phyloP scores from a whole-genome alignment of 768 basidiomycete genomes.

The Tulasnella sp. region DNA sequence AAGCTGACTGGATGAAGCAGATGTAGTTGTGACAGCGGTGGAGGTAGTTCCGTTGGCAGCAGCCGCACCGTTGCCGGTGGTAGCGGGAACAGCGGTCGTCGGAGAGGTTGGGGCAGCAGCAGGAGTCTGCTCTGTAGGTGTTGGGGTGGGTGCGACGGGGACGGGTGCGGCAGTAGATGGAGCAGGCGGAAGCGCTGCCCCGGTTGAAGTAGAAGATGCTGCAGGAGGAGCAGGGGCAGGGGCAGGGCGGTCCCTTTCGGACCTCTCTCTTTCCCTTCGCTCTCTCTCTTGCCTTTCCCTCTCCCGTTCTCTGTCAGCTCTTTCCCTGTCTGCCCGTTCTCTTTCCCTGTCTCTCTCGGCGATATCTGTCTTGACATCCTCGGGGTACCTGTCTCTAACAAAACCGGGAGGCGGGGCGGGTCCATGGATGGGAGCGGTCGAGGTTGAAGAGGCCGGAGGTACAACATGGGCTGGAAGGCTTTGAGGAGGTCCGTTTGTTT shows the following conservation, averaged over 20 bases:
- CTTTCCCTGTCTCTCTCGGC: conserved; percentile 38
- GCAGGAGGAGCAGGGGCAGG: not conserved
- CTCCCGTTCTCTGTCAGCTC: conserved; percentile 44
- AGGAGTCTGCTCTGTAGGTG: conserved; percentile 23
- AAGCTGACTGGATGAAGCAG: conserved; percentile 24
- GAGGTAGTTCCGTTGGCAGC: not conserved
- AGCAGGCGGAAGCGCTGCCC: conserved; percentile 29
- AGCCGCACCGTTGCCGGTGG: not conserved
- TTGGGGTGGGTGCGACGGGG: conserved; percentile 24
- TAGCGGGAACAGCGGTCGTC: not conserved
- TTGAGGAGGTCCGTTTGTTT: conserved; percentile 13
- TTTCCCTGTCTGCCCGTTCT: conserved; percentile 44
- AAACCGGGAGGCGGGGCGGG: not conserved
- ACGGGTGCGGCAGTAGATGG: conserved; percentile 23
- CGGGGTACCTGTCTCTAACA: conserved; percentile 22
- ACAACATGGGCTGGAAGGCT: conserved; percentile 20
- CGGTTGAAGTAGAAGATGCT: conserved; percentile 12
- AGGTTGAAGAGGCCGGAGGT: not conserved
- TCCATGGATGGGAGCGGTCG: conserved; percentile 17
- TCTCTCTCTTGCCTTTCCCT: conserved; percentile 42
- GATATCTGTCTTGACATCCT: conserved; percentile 24
- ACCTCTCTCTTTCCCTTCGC: conserved; percentile 33
- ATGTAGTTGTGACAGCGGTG: not conserved
- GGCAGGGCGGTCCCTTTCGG: conserved; percentile 18
- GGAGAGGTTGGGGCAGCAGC: conserved; percentile 10